phyloP scores from a whole-genome alignment of 2,329 filamentous ascomycete species.

The Colletotrichum kahawae region DNA sequence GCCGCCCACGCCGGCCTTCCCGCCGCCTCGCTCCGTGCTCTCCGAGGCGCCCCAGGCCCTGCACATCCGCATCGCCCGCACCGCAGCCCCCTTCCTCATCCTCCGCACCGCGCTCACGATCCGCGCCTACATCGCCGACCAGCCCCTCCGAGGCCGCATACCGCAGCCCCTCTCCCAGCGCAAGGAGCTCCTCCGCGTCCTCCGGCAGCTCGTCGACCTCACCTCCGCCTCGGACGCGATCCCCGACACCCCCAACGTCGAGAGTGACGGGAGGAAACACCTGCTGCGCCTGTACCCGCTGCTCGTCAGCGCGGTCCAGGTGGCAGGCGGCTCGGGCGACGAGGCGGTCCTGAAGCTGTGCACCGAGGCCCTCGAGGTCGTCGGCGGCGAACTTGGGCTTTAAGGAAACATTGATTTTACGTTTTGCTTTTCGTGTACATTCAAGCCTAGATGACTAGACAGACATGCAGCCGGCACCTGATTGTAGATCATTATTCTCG shows the following conservation, averaged over 20 bases:
- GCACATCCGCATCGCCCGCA: conserved; percentile 70
- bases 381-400: conserved; percentile 62
- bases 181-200: conserved; percentile 76
- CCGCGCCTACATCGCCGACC: conserved; percentile 88
- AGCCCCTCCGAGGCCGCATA: conserved; percentile 86
- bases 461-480: background rate
- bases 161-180: conserved; percentile 85
- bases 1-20: conserved; percentile 48
- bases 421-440: background rate
- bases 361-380: conserved; percentile 63
- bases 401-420: conserved; percentile 4
- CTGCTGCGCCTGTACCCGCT: conserved; percentile 82
- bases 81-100: conserved; percentile 81
- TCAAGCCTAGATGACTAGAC: background rate
- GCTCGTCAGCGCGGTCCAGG: conserved; percentile 66
- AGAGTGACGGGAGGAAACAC: conserved; percentile 71
- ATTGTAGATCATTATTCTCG: background rate
- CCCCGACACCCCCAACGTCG: conserved; percentile 56
- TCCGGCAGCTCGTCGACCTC: conserved; percentile 70
- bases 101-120: conserved; percentile 80
- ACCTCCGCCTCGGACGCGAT: conserved; percentile 74
- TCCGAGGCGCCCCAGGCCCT: conserved; percentile 37
- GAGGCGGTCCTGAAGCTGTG: conserved; percentile 63
- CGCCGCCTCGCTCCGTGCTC: conserved; percentile 26
- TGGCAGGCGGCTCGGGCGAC: conserved; percentile 64